phyloP scores from a whole-genome alignment of 495 filamentous ascomycete genomes.

The Parachaetomium inaequale region DNA sequence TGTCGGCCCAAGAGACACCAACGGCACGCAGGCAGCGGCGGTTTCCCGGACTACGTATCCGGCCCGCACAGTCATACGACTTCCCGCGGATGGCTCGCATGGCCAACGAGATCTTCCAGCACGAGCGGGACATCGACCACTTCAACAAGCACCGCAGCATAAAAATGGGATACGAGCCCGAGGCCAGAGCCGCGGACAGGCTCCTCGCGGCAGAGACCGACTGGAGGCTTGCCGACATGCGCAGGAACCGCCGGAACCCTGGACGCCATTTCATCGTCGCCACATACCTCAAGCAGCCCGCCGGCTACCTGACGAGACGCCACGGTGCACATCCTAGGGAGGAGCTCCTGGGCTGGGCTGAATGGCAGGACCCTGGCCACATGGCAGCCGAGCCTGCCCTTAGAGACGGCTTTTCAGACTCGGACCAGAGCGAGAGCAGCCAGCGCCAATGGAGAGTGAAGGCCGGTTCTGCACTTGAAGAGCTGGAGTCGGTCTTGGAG shows the following conservation, averaged over 20 bases:
- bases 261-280: slow-evolving; percentile 7
- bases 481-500: not conserved
- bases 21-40: not conserved
- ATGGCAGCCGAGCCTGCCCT: not conserved
- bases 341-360: slow-evolving; percentile 11
- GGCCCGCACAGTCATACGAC: not conserved
- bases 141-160: not conserved
- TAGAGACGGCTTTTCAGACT: not conserved
- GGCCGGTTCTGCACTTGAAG: not conserved
- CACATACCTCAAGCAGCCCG: not conserved
- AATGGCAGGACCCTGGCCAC: slow-evolving; percentile 6
- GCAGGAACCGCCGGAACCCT: not conserved
- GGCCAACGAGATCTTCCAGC: slow-evolving; percentile 6
- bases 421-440: not conserved
- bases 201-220: not conserved
- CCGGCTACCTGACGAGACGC: not conserved
- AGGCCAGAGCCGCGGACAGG: not conserved
- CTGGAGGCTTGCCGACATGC: not conserved
- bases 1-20: not conserved
- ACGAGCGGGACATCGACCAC: slow-evolving; percentile 1
- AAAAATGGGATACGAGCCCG: not conserved
- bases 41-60: not conserved
- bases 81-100: slow-evolving; percentile 6
- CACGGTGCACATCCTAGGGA: not conserved
- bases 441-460: not conserved